Evolutionary conservation across 495 filamentous ascomycete species (phyloP).

Genomic region (Astrocystis sublimbata): DNA sequence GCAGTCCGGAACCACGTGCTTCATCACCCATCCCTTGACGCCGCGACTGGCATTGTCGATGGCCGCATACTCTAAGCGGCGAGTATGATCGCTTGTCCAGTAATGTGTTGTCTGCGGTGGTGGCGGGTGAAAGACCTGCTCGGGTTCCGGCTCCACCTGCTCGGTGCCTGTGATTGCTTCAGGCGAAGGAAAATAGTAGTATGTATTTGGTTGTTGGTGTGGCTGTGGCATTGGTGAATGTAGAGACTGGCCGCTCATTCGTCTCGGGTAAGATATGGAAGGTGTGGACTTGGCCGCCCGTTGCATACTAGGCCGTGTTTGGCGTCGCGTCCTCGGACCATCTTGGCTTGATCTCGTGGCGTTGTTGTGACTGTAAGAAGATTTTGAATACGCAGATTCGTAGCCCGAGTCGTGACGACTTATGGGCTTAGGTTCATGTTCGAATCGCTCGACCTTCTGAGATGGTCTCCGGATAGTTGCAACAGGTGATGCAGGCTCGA

Average conservation of each 20-base stretch:
- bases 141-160: conserved; percentile 23
- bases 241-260: conserved; percentile 28
- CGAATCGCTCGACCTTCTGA: conserved; percentile 20
- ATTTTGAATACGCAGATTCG: conserved; percentile 38
- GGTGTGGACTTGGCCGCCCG: conserved; percentile 39
- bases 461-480: conserved; percentile 8
- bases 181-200: conserved; percentile 49
- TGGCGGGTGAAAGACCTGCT: conserved; percentile 25
- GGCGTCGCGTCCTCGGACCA: conserved; percentile 20
- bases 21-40: conserved; percentile 55
- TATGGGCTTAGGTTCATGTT: conserved; percentile 34
- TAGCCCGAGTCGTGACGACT: conserved; percentile 53
- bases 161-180: conserved; percentile 26
- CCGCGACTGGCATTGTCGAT: conserved; percentile 57
- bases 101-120: conserved; percentile 59
- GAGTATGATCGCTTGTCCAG: conserved; percentile 57
- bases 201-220: conserved; percentile 38
- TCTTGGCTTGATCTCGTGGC: neutral
- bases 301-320: conserved; percentile 36
- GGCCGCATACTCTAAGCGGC: conserved; percentile 57
- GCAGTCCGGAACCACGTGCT: conserved; percentile 55
- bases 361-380: conserved; percentile 20
- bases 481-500: conserved; percentile 28
- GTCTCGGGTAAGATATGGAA: conserved; percentile 24
- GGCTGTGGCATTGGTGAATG: conserved; percentile 31